Base-by-base conservation (phyloP, 2,329 filamentous ascomycete genomes). In the Ambrosiella beaveri region DNA sequence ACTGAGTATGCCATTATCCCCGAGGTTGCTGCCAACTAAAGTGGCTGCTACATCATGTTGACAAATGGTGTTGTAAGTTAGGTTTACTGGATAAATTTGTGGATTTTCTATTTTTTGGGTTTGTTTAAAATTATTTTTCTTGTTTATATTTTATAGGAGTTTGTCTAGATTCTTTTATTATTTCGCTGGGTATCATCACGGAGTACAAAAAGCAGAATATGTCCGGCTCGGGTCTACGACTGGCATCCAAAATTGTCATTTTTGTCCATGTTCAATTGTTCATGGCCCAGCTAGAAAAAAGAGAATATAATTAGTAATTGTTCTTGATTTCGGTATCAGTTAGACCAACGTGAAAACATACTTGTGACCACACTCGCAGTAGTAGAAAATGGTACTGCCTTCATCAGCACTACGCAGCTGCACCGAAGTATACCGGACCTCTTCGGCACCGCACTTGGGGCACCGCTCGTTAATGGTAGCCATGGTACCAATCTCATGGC, bases 341-440 rank as follows among this genome's bases (percentile, higher is more conserved):
- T n/a, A 41, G 8, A 49, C 47, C 41, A 37, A 51, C 6, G 19
- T 27, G 15, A 17, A 4, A 40, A 70, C 82, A 65, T 79, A 90
- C 85, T 86, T 90, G 71, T 88, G 75, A 60, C 88, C 87, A 68
- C 90, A 96, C 59, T 89, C 82, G 71, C 90, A 96, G 61, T 78
- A 84, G 71, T 88, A 95, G 66, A 96, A 94, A 57, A 95, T 81
- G 0, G 91, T 96, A 63, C 85, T 88, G 61, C 93, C 93, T 80
- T 97, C 91, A 69, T 98, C 93, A 57, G 91, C 93, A 74, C 89
- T 84, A 64, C 91, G 84, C 65, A 95, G 73, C 69, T 98, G 93
- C 61, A 88, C 81, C 2, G 85, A 85, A 54, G 88, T 86, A 69
- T 84, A 97, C 64, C 82, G 85, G 70, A 97, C 88, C 67, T 95